Evolutionary conservation across 2,329 filamentous ascomycete genomes (phyloP), one percentile per base, ranked within the genome.

Genomic region (Pseudogymnoascus sp.): DNA sequence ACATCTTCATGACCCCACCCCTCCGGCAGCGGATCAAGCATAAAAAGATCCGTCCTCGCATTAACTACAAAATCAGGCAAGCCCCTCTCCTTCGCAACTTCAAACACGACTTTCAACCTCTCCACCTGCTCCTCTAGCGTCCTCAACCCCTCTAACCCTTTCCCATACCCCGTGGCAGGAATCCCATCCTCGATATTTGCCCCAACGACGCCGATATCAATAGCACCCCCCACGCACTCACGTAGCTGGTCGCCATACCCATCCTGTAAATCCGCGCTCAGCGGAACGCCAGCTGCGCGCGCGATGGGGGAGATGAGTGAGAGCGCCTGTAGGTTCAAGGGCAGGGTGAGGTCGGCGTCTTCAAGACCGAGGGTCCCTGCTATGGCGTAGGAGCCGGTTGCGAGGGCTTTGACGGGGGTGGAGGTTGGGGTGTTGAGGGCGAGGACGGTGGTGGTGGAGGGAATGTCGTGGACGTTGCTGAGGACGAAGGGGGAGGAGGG

Each of bases 241-340:
- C 74, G 77, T 1, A 84, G 75, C 18, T 70, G 68, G 2, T 77
- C 72, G 1, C 79, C 80, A 65, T 85, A 87, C 0, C 84, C 84
- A 67, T 87, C 84, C 70, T 86, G 83, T 2, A 86, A 70, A 68
- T 87, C 84, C 4, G 80, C 81, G 0, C 80, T 82, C 0, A 87
- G 70, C 0, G 83, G 82, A 1, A 82, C 73, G 5, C 75, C 72
- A 38, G 75, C 72, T 11, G 73, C 67, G 10, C 69, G 69, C 11
- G 77, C 77, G 3, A 80, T 70, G 1, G 74, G 71, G 0, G 78
- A 77, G 63, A 87, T 77, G 10, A 71, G 72, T 3, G 71, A 66
- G 37, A 82, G 74, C 10, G 78, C 78, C 1, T 74, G 71, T 35
- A 87, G 73, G 66, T 86, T 85, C 37, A 78, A 75, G 3, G 80